Evolutionary conservation across 176 grass and related monocot species (phyloP), one percentile per base, ranked within the genome.

Genomic region (Triticum dicoccoides): DNA sequence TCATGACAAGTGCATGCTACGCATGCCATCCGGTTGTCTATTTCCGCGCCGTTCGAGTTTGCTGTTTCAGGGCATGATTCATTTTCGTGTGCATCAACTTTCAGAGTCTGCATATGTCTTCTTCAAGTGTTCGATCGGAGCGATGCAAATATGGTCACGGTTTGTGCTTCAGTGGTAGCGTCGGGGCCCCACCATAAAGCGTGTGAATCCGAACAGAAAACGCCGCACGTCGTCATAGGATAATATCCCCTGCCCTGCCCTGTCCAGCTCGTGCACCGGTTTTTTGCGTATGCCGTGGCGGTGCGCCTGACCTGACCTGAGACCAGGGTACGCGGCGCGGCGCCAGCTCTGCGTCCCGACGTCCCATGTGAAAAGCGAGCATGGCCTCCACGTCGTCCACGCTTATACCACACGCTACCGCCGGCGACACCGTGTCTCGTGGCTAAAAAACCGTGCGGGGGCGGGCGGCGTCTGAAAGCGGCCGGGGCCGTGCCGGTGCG

Each of bases 1-100:
- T 86, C 65, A 73, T 73, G 32, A 5, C 63, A 72, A 89, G 88
- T 51, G 79, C 73, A 24, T 30, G 65, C 23, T 38, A 77, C 38
- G 70, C 70, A 29, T 76, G 18, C 56, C 59, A 17, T n/a, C 27
- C 34, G 8, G n/a, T 54, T 18, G 15, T 17, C 8, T 11, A 2
- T 65, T 65, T 67, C 61, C 15, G 44, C 5, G 39, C 7, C 1
- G 45, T 20, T 20, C 2, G 44, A 52, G 51, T 5, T n/a, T n/a
- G 75, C 75, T n/a, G 58, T 21, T 37, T 61, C 3, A 11, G 30
- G 51, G n/a, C 30, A 23, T 18, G 10, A 8, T 59, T 7, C 15
- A 42, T 73, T 73, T 73, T 63, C 61, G 9, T 63, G 61, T 39
- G 37, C 10, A 8, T 73, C 5, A 42, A 42, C 69, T 73, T 44